A percentile compares a stretch with the other conserved stretches of the same genome.
Evolutionary conservation across 1,284 basidiomycete species (phyloP).

Genomic region (Irpex sp.): DNA sequence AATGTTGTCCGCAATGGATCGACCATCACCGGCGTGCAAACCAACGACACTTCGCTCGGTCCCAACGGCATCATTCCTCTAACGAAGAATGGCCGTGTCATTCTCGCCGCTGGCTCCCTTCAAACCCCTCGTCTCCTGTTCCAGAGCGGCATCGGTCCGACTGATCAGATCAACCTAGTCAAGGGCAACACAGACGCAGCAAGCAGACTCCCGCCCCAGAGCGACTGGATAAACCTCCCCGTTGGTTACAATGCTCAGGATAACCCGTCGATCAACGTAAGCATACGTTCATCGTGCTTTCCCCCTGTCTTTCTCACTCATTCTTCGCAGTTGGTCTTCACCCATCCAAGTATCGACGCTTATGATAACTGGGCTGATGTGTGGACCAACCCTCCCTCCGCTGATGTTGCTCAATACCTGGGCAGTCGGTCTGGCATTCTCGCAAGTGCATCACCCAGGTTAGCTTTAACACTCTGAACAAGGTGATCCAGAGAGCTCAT

Average conservation of each 20-base stretch:
- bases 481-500: not conserved
- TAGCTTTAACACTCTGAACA: constrained; percentile 5
- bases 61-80: constrained; percentile 53
- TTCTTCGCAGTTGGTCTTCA: constrained; percentile 52
- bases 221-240: constrained; percentile 56
- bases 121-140: constrained; percentile 59
- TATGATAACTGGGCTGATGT: constrained; percentile 66
- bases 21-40: constrained; percentile 55
- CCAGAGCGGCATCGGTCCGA: constrained; percentile 59
- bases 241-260: constrained; percentile 53
- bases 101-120: constrained; percentile 55
- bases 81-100: constrained; percentile 54
- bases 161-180: constrained; percentile 54
- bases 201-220: constrained; percentile 43
- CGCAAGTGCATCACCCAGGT: constrained; percentile 55
- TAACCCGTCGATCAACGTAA: constrained; percentile 62
- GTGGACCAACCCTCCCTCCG: constrained; percentile 47
- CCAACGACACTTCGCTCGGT: constrained; percentile 54
- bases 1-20: constrained; percentile 58
- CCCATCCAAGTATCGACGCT: constrained; percentile 56
- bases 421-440: constrained; percentile 50
- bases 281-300: constrained; percentile 14
- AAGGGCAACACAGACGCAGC: constrained; percentile 42
- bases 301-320: not conserved
- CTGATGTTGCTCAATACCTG: constrained; percentile 54